Percentiles rank a stretch among this genome's conserved stretches.
Evolutionary conservation across 2,329 filamentous ascomycete species (phyloP).

Genomic region (Emergomyces orientalis): DNA sequence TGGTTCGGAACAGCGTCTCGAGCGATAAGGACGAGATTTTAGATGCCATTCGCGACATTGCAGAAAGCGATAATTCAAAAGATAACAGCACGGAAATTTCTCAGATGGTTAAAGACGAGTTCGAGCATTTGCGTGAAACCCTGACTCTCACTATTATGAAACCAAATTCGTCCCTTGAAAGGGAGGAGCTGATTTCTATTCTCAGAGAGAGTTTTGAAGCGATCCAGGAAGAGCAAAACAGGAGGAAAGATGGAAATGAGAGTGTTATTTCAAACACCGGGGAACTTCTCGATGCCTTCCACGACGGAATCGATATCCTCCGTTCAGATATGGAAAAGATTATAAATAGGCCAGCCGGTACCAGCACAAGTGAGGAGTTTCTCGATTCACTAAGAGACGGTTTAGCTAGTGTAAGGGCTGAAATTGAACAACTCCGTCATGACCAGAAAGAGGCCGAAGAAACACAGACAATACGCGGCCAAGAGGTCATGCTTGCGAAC

Average conservation of each 20-base stretch:
- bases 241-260: slow-evolving; percentile 46
- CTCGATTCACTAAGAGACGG: slow-evolving; percentile 79
- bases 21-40: slow-evolving; percentile 53
- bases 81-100: slow-evolving; percentile 39
- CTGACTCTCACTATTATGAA: slow-evolving; percentile 45
- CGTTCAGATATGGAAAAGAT: slow-evolving; percentile 66
- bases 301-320: slow-evolving; percentile 64
- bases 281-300: slow-evolving; percentile 53
- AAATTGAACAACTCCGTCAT: slow-evolving; percentile 70
- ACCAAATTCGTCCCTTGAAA: slow-evolving; percentile 40
- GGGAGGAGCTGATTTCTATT: slow-evolving; percentile 56
- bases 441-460: slow-evolving; percentile 42
- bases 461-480: slow-evolving; percentile 42
- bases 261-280: slow-evolving; percentile 45
- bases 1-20: slow-evolving; percentile 50
- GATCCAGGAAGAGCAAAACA: slow-evolving; percentile 43
- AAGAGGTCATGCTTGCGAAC: slow-evolving; percentile 50
- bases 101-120: slow-evolving; percentile 48
- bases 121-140: slow-evolving; percentile 52
- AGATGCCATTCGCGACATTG: slow-evolving; percentile 48
- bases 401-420: slow-evolving; percentile 61
- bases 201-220: slow-evolving; percentile 36
- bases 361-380: slow-evolving; percentile 81
- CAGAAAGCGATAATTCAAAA: slow-evolving; percentile 30
- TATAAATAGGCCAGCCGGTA: slow-evolving; percentile 67